Evolutionary conservation across 164 flowering plant genomes (phyloP).

Genomic region (Stephania japonica): DNA sequence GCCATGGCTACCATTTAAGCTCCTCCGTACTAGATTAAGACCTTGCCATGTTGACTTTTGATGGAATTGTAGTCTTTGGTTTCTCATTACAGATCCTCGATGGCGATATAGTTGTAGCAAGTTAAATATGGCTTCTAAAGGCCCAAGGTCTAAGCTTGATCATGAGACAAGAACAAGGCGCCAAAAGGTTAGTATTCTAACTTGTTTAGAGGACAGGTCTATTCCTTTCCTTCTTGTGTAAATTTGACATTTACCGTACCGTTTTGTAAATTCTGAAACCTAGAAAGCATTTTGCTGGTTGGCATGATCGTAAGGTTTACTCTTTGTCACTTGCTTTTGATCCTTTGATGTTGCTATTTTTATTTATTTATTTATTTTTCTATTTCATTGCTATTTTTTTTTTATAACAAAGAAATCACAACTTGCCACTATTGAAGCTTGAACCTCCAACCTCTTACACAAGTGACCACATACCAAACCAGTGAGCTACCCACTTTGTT

Average conservation of each 20-base stretch:
- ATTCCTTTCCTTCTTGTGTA: neutral
- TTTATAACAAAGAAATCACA: no score
- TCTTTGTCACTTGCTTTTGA: neutral
- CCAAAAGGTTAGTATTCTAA: slow-evolving; percentile 58
- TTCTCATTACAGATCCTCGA: slow-evolving; percentile 10
- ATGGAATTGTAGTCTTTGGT: neutral
- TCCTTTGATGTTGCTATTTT: neutral
- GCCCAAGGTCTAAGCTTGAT: slow-evolving; percentile 78
- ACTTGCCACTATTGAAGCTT: no score
- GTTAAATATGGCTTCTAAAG: slow-evolving; percentile 77
- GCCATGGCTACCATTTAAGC: neutral
- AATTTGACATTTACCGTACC: neutral
- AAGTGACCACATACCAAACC: no score
- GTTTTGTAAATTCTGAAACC: neutral
- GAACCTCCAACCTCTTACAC: no score
- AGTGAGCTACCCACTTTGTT: no score
- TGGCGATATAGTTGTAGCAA: slow-evolving; percentile 17
- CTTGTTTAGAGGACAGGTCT: neutral
- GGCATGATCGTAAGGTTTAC: neutral
- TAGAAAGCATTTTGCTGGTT: neutral
- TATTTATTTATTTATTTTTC: no score
- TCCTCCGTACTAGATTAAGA: neutral
- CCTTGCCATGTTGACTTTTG: neutral
- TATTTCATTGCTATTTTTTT: no score
- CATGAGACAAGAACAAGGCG: slow-evolving; percentile 84